Evolutionary conservation across 164 flowering plant genomes (phyloP).

Genomic region (Berberis vulgaris): DNA sequence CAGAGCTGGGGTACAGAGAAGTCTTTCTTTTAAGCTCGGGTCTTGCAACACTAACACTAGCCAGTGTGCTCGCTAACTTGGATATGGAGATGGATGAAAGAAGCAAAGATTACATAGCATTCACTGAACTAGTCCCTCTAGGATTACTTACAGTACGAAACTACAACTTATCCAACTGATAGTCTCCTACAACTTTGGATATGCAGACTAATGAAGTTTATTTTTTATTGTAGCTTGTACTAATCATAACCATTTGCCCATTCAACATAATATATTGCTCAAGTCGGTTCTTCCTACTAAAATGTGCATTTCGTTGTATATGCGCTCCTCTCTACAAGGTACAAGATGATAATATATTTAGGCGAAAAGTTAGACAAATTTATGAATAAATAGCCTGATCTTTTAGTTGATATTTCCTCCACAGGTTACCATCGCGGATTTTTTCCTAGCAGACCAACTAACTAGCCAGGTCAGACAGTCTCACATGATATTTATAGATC

Average conservation of each 20-base stretch:
- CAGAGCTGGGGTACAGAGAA: slow-evolving; percentile 48
- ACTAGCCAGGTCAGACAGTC: slow-evolving; percentile 48
- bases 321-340: slow-evolving; percentile 75
- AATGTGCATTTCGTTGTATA: slow-evolving; percentile 32
- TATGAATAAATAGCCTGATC: background rate
- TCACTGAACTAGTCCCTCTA: slow-evolving; percentile 48
- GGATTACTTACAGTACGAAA: slow-evolving; percentile 20
- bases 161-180: background rate
- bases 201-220: background rate
- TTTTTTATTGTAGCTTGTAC: slow-evolving; percentile 29
- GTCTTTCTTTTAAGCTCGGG: slow-evolving; percentile 35
- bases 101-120: slow-evolving; percentile 28
- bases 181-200: background rate
- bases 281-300: slow-evolving; percentile 58
- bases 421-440: slow-evolving; percentile 55
- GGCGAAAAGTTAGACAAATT: background rate
- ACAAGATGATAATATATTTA: background rate
- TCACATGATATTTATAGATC: no score
- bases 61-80: slow-evolving; percentile 40
- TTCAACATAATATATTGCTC: slow-evolving; percentile 61
- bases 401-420: background rate
- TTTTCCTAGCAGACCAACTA: slow-evolving; percentile 61
- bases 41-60: slow-evolving; percentile 37
- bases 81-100: slow-evolving; percentile 51
- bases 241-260: slow-evolving; percentile 36